phyloP scores from a whole-genome alignment of 2,329 filamentous ascomycete genomes.

The Xylariales sp. region DNA sequence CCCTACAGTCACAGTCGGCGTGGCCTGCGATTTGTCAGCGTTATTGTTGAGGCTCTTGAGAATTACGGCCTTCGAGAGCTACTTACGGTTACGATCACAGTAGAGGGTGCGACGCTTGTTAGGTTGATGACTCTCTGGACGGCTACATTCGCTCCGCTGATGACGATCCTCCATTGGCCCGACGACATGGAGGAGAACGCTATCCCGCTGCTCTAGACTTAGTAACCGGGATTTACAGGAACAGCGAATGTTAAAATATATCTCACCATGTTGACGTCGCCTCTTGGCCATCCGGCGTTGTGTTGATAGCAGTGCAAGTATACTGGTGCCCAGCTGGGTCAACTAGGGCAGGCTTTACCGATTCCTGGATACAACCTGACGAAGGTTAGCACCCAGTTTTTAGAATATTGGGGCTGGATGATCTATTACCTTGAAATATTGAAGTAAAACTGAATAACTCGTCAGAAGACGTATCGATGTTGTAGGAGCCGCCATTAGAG shows the following conservation, averaged over 20 bases:
- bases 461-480: conserved; percentile 53
- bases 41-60: conserved; percentile 9
- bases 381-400: conserved; percentile 11
- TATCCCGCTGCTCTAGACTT: conserved; percentile 47
- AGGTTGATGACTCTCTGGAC: conserved; percentile 53
- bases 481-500: conserved; percentile 54
- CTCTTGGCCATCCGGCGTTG: conserved; percentile 50
- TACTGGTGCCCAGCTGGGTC: conserved; percentile 51
- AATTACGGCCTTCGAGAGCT: not conserved
- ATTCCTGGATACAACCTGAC: conserved; percentile 51
- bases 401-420: not conserved
- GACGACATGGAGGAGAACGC: conserved; percentile 53
- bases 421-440: conserved; percentile 52
- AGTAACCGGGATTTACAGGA: not conserved
- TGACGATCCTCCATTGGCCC: conserved; percentile 53
- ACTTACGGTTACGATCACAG: conserved; percentile 51
- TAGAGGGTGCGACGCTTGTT: conserved; percentile 50
- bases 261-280: conserved; percentile 55
- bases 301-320: conserved; percentile 52
- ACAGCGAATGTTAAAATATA: not conserved
- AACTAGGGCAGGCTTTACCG: conserved; percentile 52
- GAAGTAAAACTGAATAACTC: conserved; percentile 54
- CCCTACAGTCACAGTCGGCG: conserved; percentile 53
- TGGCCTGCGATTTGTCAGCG: conserved; percentile 46
- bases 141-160: conserved; percentile 52